Conservation (phyloP, 2,329 filamentous ascomycete species). For the Cytospora piceae region DNA sequence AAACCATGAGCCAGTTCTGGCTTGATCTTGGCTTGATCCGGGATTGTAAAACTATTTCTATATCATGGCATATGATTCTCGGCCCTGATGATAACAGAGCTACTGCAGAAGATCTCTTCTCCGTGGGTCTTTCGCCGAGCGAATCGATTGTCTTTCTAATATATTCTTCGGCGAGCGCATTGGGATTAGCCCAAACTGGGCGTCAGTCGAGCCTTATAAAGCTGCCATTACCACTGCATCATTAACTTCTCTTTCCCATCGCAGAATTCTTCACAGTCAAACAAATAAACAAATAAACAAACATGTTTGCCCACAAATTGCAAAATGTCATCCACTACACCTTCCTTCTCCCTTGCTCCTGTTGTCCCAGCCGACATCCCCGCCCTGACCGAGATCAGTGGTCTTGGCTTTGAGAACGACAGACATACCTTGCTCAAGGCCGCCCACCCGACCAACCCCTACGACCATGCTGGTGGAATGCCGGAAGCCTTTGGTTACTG, state of each 20-base stretch:
- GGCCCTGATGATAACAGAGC: no score
- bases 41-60: no score
- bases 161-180: slow-evolving; percentile 15
- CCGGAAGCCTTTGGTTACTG: slow-evolving; percentile 32
- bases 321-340: slow-evolving; percentile 3
- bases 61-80: background rate
- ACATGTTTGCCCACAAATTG: background rate
- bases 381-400: slow-evolving; percentile 38
- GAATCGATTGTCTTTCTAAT: background rate
- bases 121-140: background rate
- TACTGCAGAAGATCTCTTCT: no score
- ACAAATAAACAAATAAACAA: no score
- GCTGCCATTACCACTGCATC: no score
- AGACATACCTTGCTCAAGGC: slow-evolving; percentile 42
- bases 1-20: background rate
- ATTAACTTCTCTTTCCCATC: background rate
- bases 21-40: no score
- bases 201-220: background rate
- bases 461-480: slow-evolving; percentile 36
- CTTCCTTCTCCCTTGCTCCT: slow-evolving; percentile 20
- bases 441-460: slow-evolving; percentile 37
- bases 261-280: background rate
- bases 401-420: slow-evolving; percentile 39
- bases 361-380: slow-evolving; percentile 36
- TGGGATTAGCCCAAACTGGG: slow-evolving; percentile 7